Evolutionary conservation across 139 green algal genomes (phyloP), one percentile per base, ranked within the genome.

Genomic region (Micromonas commoda): DNA sequence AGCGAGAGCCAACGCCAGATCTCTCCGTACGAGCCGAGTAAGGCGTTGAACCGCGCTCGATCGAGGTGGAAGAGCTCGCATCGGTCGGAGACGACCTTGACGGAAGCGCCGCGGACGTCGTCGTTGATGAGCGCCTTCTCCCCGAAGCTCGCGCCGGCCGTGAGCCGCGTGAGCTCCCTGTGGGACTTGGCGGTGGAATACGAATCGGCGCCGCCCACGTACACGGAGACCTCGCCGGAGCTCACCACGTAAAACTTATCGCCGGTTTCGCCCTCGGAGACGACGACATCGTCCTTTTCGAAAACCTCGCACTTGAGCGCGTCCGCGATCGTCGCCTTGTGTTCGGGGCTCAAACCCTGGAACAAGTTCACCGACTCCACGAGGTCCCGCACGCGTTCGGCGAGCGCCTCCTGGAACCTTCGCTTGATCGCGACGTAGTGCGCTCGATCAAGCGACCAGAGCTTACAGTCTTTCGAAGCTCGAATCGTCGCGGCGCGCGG

Each of bases 221-320:
- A 29, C 4, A 81, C 32, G 31, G 57, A 73, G 1, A 72, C 80
- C 28, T 85, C 81, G 13, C 94, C 94, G 1, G 83, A 82, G 81
- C 96, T 89, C n/a, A 98, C 82, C 1, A 98, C 89, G 85, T 92
- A 97, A 74, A 97, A 96, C 5, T 79, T 77, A 82, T 97, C 88
- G 0, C 91, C 92, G 2, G 37, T 26, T 32, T 96, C 88, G 0
- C 91, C 91, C 80, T 92, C 81, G 6, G 3, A 35, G 23, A 91
- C 71, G 9, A 92, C 80, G 2, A 54, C 71, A 63, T 87, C 73
- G 21, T 83, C 86, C 5, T 75, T 80, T 23, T 83, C 65, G 63
- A 85, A 86, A 2, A 57, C 54, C 71, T 90, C 82, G 75, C 84
- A 82, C 75, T 91, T 86, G 64, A 97, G 81, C 0, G 90, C 90